These are phyloP conservation scores for Candolleomyces eurysporus DNA, from an alignment of 768 basidiomycete species.

Conservation along the genomic window DNA sequence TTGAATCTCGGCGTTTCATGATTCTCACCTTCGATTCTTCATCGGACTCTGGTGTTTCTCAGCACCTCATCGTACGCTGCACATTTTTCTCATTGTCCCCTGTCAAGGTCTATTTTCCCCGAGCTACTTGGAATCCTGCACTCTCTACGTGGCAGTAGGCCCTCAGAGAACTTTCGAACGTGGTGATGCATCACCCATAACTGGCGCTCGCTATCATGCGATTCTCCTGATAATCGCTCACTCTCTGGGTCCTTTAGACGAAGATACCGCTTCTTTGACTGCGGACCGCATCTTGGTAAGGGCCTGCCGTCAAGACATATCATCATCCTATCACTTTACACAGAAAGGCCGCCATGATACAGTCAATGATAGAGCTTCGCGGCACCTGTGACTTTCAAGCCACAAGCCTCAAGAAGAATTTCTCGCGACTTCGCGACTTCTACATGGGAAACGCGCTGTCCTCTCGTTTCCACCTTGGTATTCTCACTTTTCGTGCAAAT, in stretches of 20 bases:
- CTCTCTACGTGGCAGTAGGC: neutral
- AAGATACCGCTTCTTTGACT: too few relatives aligned
- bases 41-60: neutral
- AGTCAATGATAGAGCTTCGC: neutral
- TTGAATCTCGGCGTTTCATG: constrained; percentile 1
- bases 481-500: neutral
- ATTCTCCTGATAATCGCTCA: neutral
- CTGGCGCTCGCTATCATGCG: too few relatives aligned
- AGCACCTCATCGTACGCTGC: neutral
- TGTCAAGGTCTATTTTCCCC: neutral
- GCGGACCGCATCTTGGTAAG: neutral
- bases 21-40: neutral
- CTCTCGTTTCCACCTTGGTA: neutral
- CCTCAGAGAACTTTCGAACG: neutral
- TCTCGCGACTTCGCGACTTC: constrained; percentile 6
- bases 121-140: neutral
- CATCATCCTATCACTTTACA: neutral
- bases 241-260: too few relatives aligned
- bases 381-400: constrained; percentile 8
- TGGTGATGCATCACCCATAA: neutral
- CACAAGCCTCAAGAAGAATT: neutral
- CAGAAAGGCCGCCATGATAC: neutral
- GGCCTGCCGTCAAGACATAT: neutral
- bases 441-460: constrained; percentile 5
- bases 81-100: neutral